Base-by-base conservation (phyloP, 2,329 filamentous ascomycete species). In the Neofusicoccum sp. region DNA sequence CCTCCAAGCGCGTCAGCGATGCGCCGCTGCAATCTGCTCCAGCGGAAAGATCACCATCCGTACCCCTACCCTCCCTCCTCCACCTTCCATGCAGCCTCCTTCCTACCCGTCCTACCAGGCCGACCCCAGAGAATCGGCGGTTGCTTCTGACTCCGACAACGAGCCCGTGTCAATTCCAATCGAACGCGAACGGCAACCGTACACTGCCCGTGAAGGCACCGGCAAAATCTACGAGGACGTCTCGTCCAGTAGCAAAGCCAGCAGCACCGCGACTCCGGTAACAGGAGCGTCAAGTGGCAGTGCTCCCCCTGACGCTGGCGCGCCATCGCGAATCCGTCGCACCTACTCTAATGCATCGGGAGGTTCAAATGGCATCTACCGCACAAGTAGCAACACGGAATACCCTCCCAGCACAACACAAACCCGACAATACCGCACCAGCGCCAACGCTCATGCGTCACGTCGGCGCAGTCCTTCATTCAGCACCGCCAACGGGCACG, bases 131-230 rank as follows among this genome's bases (percentile, higher is more conserved):
- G 63, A 63, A 24, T 33, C 61, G 4, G 73, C 71, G n/a, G 69
- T 71, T 4, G 69, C 78, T 12, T 72, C 75, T 16, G 72, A 73
- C 2, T 66, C 71, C n/a, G 76, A 79, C 47, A 69, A 76, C 12
- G 71, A 72, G 5, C 70, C 75, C 1, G 71, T 79, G 0, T 69
- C 77, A 0, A 76, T 80, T 1, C 83, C 84, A 1, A 82, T 89
- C 48, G 87, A 89, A 68, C 82, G 87, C 5, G 84, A 89, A 66
- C 78, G 87, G 38, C 84, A 89, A 63, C 87, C 87, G 0, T 89
- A 89, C 67, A 77, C 75, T 28, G 82, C 82, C 1, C 81, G 82
- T 26, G 84, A 85, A 14, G 85, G 85, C 8, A 77, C 74, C 28
- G 86, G 85, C 6, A 88, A 86, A 69, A 70, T 78, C 3, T 83